Conservation (phyloP, 2,329 filamentous ascomycete species). For the Colletotrichum abscissum region DNA sequence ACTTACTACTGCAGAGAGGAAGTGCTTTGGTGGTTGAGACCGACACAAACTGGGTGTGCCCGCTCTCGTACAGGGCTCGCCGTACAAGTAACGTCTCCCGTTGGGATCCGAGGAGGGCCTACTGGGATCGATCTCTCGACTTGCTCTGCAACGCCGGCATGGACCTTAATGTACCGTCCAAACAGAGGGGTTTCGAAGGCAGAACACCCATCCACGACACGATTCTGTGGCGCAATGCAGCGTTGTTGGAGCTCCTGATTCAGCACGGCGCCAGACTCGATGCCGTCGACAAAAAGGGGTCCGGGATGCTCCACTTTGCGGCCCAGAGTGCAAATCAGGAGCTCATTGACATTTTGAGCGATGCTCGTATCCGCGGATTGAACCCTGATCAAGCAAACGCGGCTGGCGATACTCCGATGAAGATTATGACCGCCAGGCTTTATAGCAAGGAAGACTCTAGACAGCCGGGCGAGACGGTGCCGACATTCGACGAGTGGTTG, state of each 20-base stretch:
- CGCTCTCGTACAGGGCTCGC: conserved; percentile 4
- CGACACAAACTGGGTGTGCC: neutral
- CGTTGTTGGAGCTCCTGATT: conserved; percentile 6
- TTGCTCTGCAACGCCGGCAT: conserved; percentile 7
- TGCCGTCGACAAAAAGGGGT: neutral
- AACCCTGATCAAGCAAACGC: neutral
- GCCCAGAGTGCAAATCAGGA: conserved; percentile 5
- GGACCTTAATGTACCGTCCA: conserved; percentile 8
- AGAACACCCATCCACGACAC: conserved; percentile 12
- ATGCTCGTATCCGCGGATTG: conserved; percentile 1
- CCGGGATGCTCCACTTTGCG: neutral
- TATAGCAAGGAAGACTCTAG: neutral
- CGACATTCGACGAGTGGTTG: conserved; percentile 2
- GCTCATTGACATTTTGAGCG: conserved; percentile 3
- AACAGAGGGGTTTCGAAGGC: neutral
- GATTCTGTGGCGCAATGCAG: conserved; percentile 11
- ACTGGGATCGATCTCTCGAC: conserved; percentile 10
- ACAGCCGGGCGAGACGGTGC: conserved; percentile 7
- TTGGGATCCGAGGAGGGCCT: neutral
- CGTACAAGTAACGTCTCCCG: conserved; percentile 6
- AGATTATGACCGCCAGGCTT: conserved; percentile 10
- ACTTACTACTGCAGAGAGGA: neutral
- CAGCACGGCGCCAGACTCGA: conserved; percentile 1
- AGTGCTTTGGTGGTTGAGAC: neutral
- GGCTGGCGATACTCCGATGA: conserved; percentile 21